Base-by-base conservation (phyloP, 495 filamentous ascomycete genomes). In the Pseudoneurospora amorphoporcata region DNA sequence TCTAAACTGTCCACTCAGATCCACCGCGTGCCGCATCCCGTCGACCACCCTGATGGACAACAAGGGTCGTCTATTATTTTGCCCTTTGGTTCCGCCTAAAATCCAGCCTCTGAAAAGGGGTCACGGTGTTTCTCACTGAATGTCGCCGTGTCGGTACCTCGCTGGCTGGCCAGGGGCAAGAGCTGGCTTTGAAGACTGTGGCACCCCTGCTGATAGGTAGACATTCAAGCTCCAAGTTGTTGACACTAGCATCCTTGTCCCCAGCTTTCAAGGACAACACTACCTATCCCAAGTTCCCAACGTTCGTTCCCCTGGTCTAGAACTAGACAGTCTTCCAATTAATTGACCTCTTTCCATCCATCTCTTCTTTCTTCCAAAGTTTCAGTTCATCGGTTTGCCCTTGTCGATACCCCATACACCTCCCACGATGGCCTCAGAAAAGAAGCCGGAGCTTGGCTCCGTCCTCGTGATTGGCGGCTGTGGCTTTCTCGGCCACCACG, bases 401-500 rank as follows among this genome's bases (percentile, higher is more conserved):
- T 17, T 61, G 7, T 6, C 12, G 53, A 8, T 61, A 61, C 29
- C 65, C 38, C 40, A 19, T 9, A 61, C 19, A 9, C 16, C 32
- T 19, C 45, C 42, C 38, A 79, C 74, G 42, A 84, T 83, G 82
- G 76, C 77, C 16, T 68, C 76, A n/a, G 73, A 79, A 73, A 77
- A 82, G 78, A 82, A 83, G 69, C 79, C 79, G 65, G 43, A 77
- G 38, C 84, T 90, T 43, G 85, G 87, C 76, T 84, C 82, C 71
- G 88, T 89, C 73, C 82, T 91, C 73, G 88, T 92, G 71, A 88
- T 90, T 74, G 90, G 90, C 73, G 90, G 90, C 71, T 90, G 88
- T 76, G 90, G 90, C 73, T 92, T 91, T 83, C 86, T 92, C 14
- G 90, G 90, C 77, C 87, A 88, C 76, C 89, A 91, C 82, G 87